Conservation (phyloP, 1,284 basidiomycete species). For the Ustilago bromivora region DNA sequence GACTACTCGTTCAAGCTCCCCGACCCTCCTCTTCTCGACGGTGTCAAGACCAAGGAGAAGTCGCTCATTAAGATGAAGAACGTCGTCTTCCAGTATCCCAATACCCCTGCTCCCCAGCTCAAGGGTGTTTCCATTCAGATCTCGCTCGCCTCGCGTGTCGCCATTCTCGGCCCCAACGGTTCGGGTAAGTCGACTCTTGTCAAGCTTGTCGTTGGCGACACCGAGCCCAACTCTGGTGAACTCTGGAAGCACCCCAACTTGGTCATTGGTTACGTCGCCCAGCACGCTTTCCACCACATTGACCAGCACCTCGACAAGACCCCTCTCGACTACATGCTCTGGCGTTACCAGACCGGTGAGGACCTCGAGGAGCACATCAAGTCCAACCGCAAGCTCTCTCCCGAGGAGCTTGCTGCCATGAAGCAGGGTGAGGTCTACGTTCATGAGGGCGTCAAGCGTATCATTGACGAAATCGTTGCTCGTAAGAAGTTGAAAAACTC, state of each 20-base stretch:
- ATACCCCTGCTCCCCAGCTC: conserved; percentile 67
- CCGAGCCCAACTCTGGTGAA: conserved; percentile 68
- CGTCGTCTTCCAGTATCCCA: conserved; percentile 69
- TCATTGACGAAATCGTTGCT: conserved; percentile 68
- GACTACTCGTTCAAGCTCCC: conserved; percentile 70
- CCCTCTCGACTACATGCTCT: conserved; percentile 70
- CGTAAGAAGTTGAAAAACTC: conserved; percentile 70
- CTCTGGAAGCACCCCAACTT: conserved; percentile 70
- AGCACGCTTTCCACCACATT: conserved; percentile 71
- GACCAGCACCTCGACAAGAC: conserved; percentile 70
- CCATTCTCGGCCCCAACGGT: conserved; percentile 69
- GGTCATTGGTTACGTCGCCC: conserved; percentile 70
- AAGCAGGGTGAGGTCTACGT: conserved; percentile 69
- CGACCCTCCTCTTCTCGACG: conserved; percentile 69
- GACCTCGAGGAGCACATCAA: conserved; percentile 70
- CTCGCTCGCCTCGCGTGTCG: conserved; percentile 70
- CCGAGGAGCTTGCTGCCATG: conserved; percentile 64
- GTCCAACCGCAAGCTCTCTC: conserved; percentile 58
- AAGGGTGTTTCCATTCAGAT: conserved; percentile 69
- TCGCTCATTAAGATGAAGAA: conserved; percentile 70
- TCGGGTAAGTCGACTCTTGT: conserved; percentile 70
- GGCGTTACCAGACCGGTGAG: conserved; percentile 70
- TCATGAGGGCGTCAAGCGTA: conserved; percentile 68
- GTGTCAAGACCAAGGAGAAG: conserved; percentile 71
- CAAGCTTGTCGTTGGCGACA: conserved; percentile 69